Base-by-base conservation (phyloP, 1,139 yeast species). In the Saccharomyces hybrid region DNA sequence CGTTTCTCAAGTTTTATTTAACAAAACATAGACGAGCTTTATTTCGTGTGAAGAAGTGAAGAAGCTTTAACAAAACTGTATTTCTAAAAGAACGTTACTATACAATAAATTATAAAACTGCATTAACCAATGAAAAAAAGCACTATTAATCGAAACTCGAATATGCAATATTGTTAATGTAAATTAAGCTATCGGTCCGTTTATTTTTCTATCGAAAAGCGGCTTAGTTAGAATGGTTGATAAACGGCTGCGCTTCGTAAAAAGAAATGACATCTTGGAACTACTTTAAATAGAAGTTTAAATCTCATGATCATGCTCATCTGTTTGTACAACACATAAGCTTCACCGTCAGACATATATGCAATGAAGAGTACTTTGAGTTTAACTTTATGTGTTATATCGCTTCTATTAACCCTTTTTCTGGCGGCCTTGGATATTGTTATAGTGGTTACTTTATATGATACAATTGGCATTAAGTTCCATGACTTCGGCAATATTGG, bases 401-500 rank as follows among this genome's bases (percentile, higher is more conserved):
- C 85, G 11, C 73, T 81, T 50, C 70, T 78, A 28, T 64, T 76
- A 25, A 70, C 79, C n/a, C 63, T 82, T 57, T 82, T 83, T 62
- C 69, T 84, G 30, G 78, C 79, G n/a, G 88, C 88, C 0, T 68
- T 84, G 34, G 89, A 84, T 63, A 86, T 81, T 62, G 83, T 88
- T 0, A 83, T 84, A 56, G 79, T 81, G 1, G 73, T 80, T 1
- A 80, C 88, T 1, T 73, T 82, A 5, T 69, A 83, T 53, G 75
- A 82, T 3, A 72, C 73, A 1, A 81, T 84, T 5, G 82, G 84
- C 4, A 69, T 72, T 48, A 71, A 80, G 60, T 82, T 84, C 63
- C 63, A 74, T 48, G 75, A 76, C 5, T 81, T 80, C 59, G 76
- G 77, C 23, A 75, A 81, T 61, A 72, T 81, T 30, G 81, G 81